A percentile compares a stretch with the other conserved stretches of the same genome.
phyloP scores from a whole-genome alignment of 495 filamentous ascomycete species.

The Talaromyces nanjingensis region DNA sequence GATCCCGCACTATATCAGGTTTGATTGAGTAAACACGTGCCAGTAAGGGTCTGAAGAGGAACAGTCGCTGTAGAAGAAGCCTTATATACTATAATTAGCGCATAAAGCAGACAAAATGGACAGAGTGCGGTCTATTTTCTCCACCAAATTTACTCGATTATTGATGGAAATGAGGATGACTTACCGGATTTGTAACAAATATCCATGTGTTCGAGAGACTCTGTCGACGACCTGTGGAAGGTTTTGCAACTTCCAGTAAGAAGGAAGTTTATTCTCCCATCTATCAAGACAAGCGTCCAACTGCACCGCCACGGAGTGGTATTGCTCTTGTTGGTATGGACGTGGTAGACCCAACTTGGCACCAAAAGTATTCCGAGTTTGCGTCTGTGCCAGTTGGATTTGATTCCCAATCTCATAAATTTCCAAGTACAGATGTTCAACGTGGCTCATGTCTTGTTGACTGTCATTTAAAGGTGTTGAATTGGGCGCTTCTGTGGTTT shows the following conservation, averaged over 20 bases:
- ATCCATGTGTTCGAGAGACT: slow-evolving; percentile 11
- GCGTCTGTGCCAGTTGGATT: slow-evolving; percentile 19
- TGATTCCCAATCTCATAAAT: slow-evolving; percentile 19
- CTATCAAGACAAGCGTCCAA: slow-evolving; percentile 18
- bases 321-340: slow-evolving; percentile 19
- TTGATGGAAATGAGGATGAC: slow-evolving; percentile 6
- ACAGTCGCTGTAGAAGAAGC: slow-evolving; percentile 14
- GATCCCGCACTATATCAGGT: not conserved
- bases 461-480: not conserved
- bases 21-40: slow-evolving; percentile 17
- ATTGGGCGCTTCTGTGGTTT: not conserved
- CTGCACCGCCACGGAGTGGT: slow-evolving; percentile 14
- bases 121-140: not conserved
- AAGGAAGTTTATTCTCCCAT: slow-evolving; percentile 19
- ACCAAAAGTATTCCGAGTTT: slow-evolving; percentile 13
- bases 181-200: slow-evolving; percentile 19
- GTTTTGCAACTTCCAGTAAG: slow-evolving; percentile 10
- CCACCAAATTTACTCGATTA: not conserved
- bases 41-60: slow-evolving; percentile 18
- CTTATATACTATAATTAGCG: not conserved
- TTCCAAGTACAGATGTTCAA: slow-evolving; percentile 6
- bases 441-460: not conserved
- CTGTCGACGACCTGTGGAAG: slow-evolving; percentile 11
- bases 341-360: slow-evolving; percentile 9
- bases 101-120: not conserved